phyloP scores from a whole-genome alignment of 192 early-diverging fungal genomes.

The Podila horticola region DNA sequence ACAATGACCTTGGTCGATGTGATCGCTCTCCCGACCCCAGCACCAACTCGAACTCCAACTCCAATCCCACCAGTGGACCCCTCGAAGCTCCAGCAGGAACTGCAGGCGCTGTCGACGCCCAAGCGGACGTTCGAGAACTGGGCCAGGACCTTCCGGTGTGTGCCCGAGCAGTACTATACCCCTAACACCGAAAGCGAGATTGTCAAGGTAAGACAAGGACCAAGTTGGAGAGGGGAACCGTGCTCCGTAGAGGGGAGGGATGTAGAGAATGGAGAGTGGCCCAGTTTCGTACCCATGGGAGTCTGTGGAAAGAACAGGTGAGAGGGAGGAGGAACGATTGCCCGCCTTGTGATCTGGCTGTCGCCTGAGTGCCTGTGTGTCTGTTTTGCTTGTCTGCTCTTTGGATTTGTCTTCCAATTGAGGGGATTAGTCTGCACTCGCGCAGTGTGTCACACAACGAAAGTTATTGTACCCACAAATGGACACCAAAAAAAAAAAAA shows the following conservation, averaged over 20 bases:
- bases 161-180: constrained; percentile 66
- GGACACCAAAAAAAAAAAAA: neutral
- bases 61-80: neutral
- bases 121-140: constrained; percentile 68
- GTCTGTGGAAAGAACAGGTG: neutral
- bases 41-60: neutral
- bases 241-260: too few species aligned
- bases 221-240: too few species aligned
- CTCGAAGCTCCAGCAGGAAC: constrained; percentile 19
- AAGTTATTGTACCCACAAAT: neutral
- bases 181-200: constrained; percentile 70
- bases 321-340: too few species aligned
- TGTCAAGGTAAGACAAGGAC: constrained; percentile 53
- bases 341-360: too few species aligned
- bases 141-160: constrained; percentile 71
- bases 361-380: too few species aligned
- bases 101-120: constrained; percentile 14
- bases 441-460: too few species aligned
- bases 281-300: too few species aligned
- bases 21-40: neutral
- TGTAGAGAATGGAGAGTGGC: too few species aligned
- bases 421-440: too few species aligned
- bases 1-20: too few species aligned
- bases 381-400: neutral
- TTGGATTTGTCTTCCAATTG: neutral